phyloP scores from a whole-genome alignment of 2,329 filamentous ascomycete species.

The Emmonsiellopsis sp. region DNA sequence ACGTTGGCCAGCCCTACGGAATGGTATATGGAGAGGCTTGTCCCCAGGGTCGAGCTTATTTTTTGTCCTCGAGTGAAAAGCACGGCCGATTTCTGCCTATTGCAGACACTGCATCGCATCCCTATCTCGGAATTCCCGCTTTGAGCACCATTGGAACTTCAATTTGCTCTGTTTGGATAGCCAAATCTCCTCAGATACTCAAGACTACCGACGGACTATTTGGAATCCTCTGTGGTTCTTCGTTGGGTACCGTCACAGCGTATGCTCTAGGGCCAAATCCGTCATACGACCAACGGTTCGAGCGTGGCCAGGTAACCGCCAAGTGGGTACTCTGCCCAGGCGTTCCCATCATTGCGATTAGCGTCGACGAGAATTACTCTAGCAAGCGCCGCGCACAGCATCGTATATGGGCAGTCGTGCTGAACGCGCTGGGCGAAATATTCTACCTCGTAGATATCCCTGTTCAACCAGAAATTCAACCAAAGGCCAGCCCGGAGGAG shows the following conservation, averaged over 20 bases:
- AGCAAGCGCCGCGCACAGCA: slow-evolving; percentile 57
- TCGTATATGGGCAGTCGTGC: slow-evolving; percentile 80
- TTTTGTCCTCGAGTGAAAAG: slow-evolving; percentile 63
- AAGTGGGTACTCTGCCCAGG: slow-evolving; percentile 88
- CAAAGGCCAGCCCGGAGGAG: slow-evolving; percentile 40
- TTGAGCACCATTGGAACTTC: slow-evolving; percentile 61
- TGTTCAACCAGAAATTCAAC: slow-evolving; percentile 41
- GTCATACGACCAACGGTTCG: slow-evolving; percentile 52
- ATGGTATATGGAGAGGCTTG: slow-evolving; percentile 78
- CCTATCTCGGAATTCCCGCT: slow-evolving; percentile 64
- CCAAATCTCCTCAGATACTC: slow-evolving; percentile 66
- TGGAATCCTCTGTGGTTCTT: slow-evolving; percentile 75
- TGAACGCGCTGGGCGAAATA: slow-evolving; percentile 88
- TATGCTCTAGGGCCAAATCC: slow-evolving; percentile 63
- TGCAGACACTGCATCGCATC: slow-evolving; percentile 51
- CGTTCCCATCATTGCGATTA: slow-evolving; percentile 77
- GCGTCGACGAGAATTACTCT: slow-evolving; percentile 74
- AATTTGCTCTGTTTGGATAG: slow-evolving; percentile 77
- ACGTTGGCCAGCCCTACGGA: slow-evolving; percentile 77
- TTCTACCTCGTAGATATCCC: slow-evolving; percentile 74
- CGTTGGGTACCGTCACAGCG: slow-evolving; percentile 69
- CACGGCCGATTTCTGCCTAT: slow-evolving; percentile 64
- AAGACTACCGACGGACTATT: slow-evolving; percentile 65
- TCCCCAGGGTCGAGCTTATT: slow-evolving; percentile 72
- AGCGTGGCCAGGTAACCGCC: slow-evolving; percentile 69